These are phyloP conservation scores for Kodamaea hsintzibuensis DNA, from an alignment of 805 yeast species.

Conservation along the genomic window DNA sequence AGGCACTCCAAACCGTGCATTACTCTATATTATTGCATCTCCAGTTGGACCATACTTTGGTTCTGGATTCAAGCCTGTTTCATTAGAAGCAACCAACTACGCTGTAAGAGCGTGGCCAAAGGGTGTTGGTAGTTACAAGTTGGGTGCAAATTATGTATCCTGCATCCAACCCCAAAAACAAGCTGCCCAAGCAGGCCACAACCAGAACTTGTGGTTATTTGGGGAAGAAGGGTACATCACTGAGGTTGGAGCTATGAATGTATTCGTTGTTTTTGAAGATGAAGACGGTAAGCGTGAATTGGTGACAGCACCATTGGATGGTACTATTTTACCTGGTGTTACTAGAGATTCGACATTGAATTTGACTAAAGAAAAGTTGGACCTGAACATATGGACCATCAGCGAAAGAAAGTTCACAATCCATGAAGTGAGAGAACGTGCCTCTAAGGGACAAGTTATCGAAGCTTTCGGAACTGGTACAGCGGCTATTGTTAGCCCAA, in stretches of 20 bases:
- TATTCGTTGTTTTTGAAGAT: conserved; percentile 79
- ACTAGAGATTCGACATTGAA: conserved; percentile 88
- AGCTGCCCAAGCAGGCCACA: conserved; percentile 89
- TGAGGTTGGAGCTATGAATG: conserved; percentile 98
- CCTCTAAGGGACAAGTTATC: conserved; percentile 75
- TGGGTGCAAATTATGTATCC: conserved; percentile 98
- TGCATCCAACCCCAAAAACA: conserved; percentile 86
- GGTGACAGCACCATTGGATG: conserved; percentile 95
- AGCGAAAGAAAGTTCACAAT: conserved; percentile 84
- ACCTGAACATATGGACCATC: conserved; percentile 74
- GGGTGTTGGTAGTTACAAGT: conserved; percentile 93
- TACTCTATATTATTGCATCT: conserved; percentile 27
- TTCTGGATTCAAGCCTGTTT: conserved; percentile 95
- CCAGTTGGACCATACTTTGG: conserved; percentile 46
- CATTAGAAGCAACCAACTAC: conserved; percentile 90
- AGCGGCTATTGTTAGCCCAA: conserved; percentile 95
- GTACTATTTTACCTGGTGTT: conserved; percentile 95
- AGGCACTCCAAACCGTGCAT: conserved; percentile 23
- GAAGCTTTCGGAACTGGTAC: conserved; percentile 98
- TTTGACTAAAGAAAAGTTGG: conserved; percentile 74
- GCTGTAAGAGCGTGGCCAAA: conserved; percentile 99
- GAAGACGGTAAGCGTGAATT: conserved; percentile 85
- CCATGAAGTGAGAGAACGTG: conserved; percentile 73
- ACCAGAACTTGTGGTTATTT: conserved; percentile 94
- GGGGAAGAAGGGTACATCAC: conserved; percentile 85